Conservation (phyloP, 495 filamentous ascomycete genomes). For the Aspergillus diversus region DNA sequence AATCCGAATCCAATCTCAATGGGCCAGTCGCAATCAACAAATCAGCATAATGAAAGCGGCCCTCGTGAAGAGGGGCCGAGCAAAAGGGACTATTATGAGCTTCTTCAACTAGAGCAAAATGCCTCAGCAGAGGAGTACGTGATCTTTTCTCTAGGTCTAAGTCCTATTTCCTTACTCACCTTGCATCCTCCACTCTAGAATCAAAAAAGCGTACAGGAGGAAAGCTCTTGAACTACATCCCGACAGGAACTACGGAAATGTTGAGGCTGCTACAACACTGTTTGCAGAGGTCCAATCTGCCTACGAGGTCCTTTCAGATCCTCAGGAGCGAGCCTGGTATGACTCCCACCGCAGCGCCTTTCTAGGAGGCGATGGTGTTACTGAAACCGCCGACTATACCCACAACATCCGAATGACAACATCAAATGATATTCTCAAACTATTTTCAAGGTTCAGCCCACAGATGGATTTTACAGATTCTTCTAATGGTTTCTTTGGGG, state of each 20-base stretch:
- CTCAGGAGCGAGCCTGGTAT: conserved; percentile 96
- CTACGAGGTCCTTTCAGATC: conserved; percentile 93
- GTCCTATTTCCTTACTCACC: too few relatives aligned
- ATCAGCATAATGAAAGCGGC: conserved; percentile 33
- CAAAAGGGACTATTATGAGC: conserved; percentile 91
- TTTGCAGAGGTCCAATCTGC: conserved; percentile 93
- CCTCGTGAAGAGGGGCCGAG: conserved; percentile 29
- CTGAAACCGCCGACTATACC: conserved; percentile 55
- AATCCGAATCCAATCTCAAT: conserved; percentile 44
- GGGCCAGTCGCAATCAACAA: conserved; percentile 80
- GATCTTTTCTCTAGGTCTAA: neutral
- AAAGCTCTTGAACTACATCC: conserved; percentile 95
- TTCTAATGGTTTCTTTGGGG: conserved; percentile 78
- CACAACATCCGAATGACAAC: conserved; percentile 72
- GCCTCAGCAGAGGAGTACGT: conserved; percentile 85
- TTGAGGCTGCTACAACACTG: conserved; percentile 75
- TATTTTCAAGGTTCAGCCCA: conserved; percentile 76
- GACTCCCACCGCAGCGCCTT: conserved; percentile 90
- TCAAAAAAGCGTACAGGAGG: conserved; percentile 88
- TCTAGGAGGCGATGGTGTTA: conserved; percentile 57
- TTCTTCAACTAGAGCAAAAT: conserved; percentile 71
- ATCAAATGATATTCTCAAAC: conserved; percentile 69
- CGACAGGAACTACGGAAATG: conserved; percentile 89
- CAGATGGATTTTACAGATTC: conserved; percentile 78
- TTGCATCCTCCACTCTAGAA: conserved; percentile 50